Evolutionary conservation across 768 basidiomycete genomes (phyloP), one percentile per base, ranked within the genome.

Genomic region (Phylloporus sp.): DNA sequence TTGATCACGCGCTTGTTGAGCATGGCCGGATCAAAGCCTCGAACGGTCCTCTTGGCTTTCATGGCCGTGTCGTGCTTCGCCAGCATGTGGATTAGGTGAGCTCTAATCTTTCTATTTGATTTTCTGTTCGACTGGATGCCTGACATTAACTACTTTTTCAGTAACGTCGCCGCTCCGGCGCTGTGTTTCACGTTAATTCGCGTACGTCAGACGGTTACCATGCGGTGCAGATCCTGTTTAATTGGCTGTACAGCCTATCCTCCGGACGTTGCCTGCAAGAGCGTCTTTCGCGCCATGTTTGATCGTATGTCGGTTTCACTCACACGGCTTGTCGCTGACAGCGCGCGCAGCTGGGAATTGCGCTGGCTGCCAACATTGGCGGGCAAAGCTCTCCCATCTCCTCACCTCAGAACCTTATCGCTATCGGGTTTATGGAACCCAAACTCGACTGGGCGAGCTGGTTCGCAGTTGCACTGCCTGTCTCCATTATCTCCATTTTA

Each of bases 41-140:
- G 80, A 50, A 84, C 78, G 1, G 94, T 99, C 4, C 71, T 99
- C 8, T 77, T 99, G 36, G 85, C 91, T 0, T 90, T 97, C 65
- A 98, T 98, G 96, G 81, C 74, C 35, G 93, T 99, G 15, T 87
- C 93, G 3, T 97, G 93, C 61, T 99, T 99, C 63, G 92, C 94
- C 4, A 93, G 90, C 67, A 99, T 98, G 95, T 98, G 93, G 96
- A 98, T 99, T 59, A 93, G 87, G 86, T 85, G 45, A 36, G 68
- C 53, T 40, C n/a, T 9, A 6, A 22, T 32, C n/a, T 23, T 15
- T 37, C 15, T 6, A 10, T 26, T 35, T 31, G 8, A 14, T 36
- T 11, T 33, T 7, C 36, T 36, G 13, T 36, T 37, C n/a, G 22
- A 48, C 11, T 27, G 10, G 35, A 34, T 32, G 35, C 2, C 24